Conservation (phyloP, 163 green algal genomes). For the Scenedesmus sp. region DNA sequence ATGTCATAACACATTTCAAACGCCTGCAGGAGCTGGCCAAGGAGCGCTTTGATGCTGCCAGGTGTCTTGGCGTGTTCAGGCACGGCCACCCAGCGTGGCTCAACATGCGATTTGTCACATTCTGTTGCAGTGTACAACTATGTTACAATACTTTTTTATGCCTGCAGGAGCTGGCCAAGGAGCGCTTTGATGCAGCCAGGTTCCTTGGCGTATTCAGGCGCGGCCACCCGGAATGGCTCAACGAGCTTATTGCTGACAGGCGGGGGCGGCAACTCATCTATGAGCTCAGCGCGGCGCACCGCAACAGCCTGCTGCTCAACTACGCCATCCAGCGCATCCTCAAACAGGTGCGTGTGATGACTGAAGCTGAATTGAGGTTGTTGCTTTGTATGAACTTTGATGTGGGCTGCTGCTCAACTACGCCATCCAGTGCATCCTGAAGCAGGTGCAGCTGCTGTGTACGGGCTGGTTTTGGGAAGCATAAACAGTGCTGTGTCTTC, state of each 20-base stretch:
- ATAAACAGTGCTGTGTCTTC: too few relatives aligned
- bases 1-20: background rate
- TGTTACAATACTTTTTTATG: background rate
- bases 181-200: constrained; percentile 78
- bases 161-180: constrained; percentile 65
- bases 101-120: too few relatives aligned
- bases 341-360: constrained; percentile 52
- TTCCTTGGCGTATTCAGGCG: constrained; percentile 77
- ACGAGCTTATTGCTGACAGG: constrained; percentile 72
- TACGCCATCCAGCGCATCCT: constrained; percentile 91
- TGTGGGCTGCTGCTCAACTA: constrained; percentile 55
- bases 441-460: constrained; percentile 49
- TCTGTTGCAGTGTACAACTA: background rate
- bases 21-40: constrained; percentile 61
- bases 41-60: constrained; percentile 75
- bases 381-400: background rate
- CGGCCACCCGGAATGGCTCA: constrained; percentile 79
- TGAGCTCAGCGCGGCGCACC: constrained; percentile 75
- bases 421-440: constrained; percentile 87
- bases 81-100: constrained; percentile 37
- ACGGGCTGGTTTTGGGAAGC: too few relatives aligned
- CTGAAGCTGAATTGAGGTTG: background rate
- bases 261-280: constrained; percentile 85
- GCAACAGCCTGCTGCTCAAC: constrained; percentile 88
- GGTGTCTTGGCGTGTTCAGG: constrained; percentile 74